These are phyloP conservation scores for Graphilbum sp. DNA, from an alignment of 2,329 filamentous ascomycete species.

Conservation along the genomic window DNA sequence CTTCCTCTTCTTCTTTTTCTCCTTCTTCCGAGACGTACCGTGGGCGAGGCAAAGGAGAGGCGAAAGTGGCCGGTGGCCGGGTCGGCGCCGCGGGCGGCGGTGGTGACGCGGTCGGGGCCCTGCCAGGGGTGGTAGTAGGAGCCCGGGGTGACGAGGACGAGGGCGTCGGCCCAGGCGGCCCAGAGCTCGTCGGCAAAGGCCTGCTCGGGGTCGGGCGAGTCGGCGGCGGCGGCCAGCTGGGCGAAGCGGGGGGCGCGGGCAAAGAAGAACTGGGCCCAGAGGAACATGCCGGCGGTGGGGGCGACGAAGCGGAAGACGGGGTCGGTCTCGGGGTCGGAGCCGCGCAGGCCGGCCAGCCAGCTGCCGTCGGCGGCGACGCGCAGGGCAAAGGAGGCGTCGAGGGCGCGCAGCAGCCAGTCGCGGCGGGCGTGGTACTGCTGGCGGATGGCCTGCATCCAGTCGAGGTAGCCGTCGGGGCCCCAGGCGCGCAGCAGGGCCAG, in stretches of 20 bases:
- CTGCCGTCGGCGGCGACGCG: constrained; percentile 5
- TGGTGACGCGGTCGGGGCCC: constrained; percentile 12
- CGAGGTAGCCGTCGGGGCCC: constrained; percentile 57
- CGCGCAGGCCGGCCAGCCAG: constrained; percentile 12
- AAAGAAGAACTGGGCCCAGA: constrained; percentile 17
- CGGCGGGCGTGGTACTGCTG: constrained; percentile 51
- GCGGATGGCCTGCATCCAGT: constrained; percentile 56
- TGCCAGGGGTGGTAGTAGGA: constrained; percentile 18
- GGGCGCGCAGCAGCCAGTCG: constrained; percentile 46
- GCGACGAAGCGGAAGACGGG: constrained; percentile 16
- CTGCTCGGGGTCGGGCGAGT: constrained; percentile 11
- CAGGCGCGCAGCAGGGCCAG: constrained; percentile 35
- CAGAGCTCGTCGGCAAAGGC: constrained; percentile 10
- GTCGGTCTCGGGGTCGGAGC: background rate
- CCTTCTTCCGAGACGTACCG: constrained; percentile 12
- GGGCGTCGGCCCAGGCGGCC: constrained; percentile 7
- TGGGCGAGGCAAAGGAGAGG: constrained; percentile 14
- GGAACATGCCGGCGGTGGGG: constrained; percentile 17
- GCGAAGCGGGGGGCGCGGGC: background rate
- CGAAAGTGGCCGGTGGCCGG: constrained; percentile 12
- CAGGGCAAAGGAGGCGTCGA: constrained; percentile 10
- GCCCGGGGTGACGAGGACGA: constrained; percentile 15
- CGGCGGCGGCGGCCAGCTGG: background rate
- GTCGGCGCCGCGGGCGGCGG: constrained; percentile 12
- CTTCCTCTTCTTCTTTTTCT: too few species aligned